Evolutionary conservation across 805 yeast genomes (phyloP), one percentile per base, ranked within the genome.

Genomic region (Teunomyces stri): DNA sequence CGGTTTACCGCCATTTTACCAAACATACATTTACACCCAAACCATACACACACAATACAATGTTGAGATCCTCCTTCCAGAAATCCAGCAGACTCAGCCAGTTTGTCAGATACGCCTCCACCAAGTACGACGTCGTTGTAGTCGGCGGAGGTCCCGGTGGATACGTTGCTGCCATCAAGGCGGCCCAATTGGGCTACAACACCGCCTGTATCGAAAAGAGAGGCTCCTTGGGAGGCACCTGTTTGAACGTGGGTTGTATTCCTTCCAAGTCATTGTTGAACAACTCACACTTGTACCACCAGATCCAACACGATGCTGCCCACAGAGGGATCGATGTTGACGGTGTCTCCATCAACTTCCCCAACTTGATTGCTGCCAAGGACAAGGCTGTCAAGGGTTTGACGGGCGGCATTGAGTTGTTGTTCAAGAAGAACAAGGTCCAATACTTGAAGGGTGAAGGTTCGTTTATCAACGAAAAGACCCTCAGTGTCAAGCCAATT

Each of bases 71-170:
- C 44, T 46, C 55, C 21, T 46, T 45, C 45, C 31, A 37, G 42
- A 27, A 49, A 42, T 27, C 42, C 42, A 41, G 39, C 47, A 18
- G 56, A 52, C 53, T 54, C 57, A 39, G 53, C 59, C 71, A 69
- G 52, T 70, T 71, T 51, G 63, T 68, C 55, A 66, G 78, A 64
- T 66, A 56, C 57, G 68, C 66, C 50, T 71, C 76, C 27, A 65
- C 76, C 51, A 69, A 72, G 55, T 94, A 89, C 66, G 98, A 94
- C 63, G 81, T 94, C 46, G 96, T 92, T 46, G 89, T 94, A 59
- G 87, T 94, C 64, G 99, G 99, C 58, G 98, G 97, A 61, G 99
- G 99, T 50, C 99, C 99, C 58, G 99, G 98, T 70, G 99, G 99
- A 53, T 94, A 94, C 69, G 94, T 94, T 60, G 98, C 97, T 47